These are phyloP conservation scores for Alternaria gansuensis DNA, from an alignment of 2,329 filamentous ascomycete genomes.

Conservation along the genomic window DNA sequence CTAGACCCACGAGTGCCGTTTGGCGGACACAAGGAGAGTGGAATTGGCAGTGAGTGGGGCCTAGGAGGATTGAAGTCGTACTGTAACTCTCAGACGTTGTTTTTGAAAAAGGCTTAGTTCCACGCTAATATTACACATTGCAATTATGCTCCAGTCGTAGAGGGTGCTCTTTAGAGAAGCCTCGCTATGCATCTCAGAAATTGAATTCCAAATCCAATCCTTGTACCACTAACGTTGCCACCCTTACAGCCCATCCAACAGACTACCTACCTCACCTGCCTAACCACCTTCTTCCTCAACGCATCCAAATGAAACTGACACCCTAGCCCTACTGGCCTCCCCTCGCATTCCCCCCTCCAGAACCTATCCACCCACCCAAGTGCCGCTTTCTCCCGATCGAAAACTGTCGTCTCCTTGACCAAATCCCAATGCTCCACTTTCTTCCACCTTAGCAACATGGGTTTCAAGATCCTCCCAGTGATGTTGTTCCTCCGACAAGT, in stretches of 20 bases:
- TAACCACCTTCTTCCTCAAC: background rate
- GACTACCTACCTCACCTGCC: slow-evolving; percentile 35
- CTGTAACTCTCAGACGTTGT: background rate
- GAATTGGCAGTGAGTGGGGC: slow-evolving; percentile 56
- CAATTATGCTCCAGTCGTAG: too few species aligned
- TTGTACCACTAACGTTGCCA: too few species aligned
- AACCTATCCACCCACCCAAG: slow-evolving; percentile 18
- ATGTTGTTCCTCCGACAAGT: slow-evolving; percentile 39
- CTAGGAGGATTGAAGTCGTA: background rate
- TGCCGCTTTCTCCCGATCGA: slow-evolving; percentile 21
- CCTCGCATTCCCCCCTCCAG: slow-evolving; percentile 30
- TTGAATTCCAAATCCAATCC: too few species aligned
- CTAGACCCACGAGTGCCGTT: slow-evolving; percentile 59
- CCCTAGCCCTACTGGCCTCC: slow-evolving; percentile 36
- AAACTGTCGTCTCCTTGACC: slow-evolving; percentile 32
- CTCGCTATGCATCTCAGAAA: too few species aligned
- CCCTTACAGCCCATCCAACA: slow-evolving; percentile 20
- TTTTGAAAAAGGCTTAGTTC: background rate
- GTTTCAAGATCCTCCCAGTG: slow-evolving; percentile 30
- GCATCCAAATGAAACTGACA: slow-evolving; percentile 38
- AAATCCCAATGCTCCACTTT: slow-evolving; percentile 37
- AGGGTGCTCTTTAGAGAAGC: too few species aligned
- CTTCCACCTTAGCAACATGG: slow-evolving; percentile 37
- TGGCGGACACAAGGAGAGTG: slow-evolving; percentile 79
- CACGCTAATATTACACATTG: too few species aligned